These are phyloP conservation scores for Zygoascus biomembranicola DNA, from an alignment of 805 yeast species.

Conservation along the genomic window DNA sequence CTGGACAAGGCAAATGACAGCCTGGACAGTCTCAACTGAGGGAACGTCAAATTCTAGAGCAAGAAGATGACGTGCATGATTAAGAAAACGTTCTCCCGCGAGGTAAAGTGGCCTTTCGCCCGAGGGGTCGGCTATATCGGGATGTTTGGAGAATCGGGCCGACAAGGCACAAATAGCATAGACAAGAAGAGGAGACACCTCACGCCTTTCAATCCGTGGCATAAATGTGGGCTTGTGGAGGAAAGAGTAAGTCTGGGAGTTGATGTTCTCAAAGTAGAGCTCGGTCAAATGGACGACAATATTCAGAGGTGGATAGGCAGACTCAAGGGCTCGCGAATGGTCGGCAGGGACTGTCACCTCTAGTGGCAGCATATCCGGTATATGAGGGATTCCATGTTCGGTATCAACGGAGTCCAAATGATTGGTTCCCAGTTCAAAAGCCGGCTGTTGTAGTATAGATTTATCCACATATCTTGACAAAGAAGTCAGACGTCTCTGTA, in stretches of 20 bases:
- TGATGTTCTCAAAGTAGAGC: constrained; percentile 27
- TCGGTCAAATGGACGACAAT: constrained; percentile 26
- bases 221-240: constrained; percentile 28
- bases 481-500: constrained; percentile 17
- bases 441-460: background rate
- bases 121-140: constrained; percentile 13
- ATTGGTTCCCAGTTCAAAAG: background rate
- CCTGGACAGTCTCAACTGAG: constrained; percentile 28
- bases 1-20: constrained; percentile 26
- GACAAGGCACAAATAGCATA: constrained; percentile 29
- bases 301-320: constrained; percentile 12
- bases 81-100: constrained; percentile 15
- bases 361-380: background rate
- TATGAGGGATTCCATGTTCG: background rate
- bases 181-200: constrained; percentile 24
- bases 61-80: constrained; percentile 14
- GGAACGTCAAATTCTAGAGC: constrained; percentile 21
- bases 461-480: constrained; percentile 10
- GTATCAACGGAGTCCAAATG: background rate
- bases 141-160: constrained; percentile 30
- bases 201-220: constrained; percentile 21
- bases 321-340: background rate
- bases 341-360: background rate
- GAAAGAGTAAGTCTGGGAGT: constrained; percentile 29
- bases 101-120: constrained; percentile 4